Evolutionary conservation across 2,329 filamentous ascomycete species (phyloP), one percentile per base, ranked within the genome.

Genomic region (Aspergillus vadensis): DNA sequence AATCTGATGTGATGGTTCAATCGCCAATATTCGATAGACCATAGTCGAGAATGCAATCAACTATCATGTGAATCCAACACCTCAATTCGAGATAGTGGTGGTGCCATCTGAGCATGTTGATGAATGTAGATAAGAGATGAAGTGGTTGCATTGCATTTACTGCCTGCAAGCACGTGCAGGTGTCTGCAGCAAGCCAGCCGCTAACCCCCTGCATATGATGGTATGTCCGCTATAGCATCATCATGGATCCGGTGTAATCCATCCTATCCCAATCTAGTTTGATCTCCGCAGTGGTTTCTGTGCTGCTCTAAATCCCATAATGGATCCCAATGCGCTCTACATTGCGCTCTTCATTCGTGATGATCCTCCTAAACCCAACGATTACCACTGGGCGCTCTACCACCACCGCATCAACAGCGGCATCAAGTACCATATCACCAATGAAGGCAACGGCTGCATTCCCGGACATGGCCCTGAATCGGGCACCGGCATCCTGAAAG

Each of bases 381-480:
- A 72, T n/a, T 72, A 72, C 58, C 68, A 74, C 60, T 74, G 72
- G 71, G 71, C 55, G 2, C 65, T 67, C 9, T 74, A 74, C 50
- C 59, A 67, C 55, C 70, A 65, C 12, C n/a, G 21, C 7, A 10
- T 32, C n/a, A 36, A 23, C n/a, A 49, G 63, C 21, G 63, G 65
- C 44, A 67, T 51, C 25, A 67, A 68, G 55, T 72, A 72, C 56
- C 71, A 70, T 47, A 63, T 70, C 50, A 61, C 54, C 52, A 66
- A 65, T 39, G 50, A 60, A 36, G 58, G 65, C 12, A 43, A 15
- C 23, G 67, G 64, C 7, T 69, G 67, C 61, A 65, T 68, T 21
- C 50, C 64, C 25, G 63, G 61, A 19, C 67, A 71, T 53, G 63
- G 59, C 5, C 49, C 49, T 15, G 67, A 60, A 2, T 57, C 47